phyloP scores from a whole-genome alignment of 371 early-diverging fungal species.

The Blakeslea trispora region DNA sequence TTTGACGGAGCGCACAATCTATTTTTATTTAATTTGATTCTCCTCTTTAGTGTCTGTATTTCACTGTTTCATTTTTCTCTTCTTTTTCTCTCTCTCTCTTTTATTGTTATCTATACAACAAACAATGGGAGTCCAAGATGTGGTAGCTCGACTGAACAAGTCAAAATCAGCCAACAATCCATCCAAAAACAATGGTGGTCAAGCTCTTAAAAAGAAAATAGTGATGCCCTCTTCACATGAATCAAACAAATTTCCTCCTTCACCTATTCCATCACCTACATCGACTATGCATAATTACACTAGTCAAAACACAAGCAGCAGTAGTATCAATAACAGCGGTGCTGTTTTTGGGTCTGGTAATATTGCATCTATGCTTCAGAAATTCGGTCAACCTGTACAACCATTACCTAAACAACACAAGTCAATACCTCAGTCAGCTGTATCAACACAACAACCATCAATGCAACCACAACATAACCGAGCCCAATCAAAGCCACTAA shows the following conservation, averaged over 20 bases:
- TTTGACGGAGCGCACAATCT: slow-evolving; percentile 15
- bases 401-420: not conserved
- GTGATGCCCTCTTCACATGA: not conserved
- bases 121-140: slow-evolving; percentile 44
- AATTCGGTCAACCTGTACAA: slow-evolving; percentile 22
- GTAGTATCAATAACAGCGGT: not conserved
- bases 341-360: not conserved
- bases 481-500: slow-evolving; percentile 7
- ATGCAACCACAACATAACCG: not conserved
- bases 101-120: not conserved
- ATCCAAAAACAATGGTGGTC: slow-evolving; percentile 1
- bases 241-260: slow-evolving; percentile 8
- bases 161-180: slow-evolving; percentile 19
- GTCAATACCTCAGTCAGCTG: not conserved
- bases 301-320: too few relatives aligned
- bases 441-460: slow-evolving; percentile 1
- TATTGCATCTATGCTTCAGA: slow-evolving; percentile 29
- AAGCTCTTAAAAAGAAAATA: slow-evolving; percentile 12
- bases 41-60: not conserved
- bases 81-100: slow-evolving; percentile 2
- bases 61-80: slow-evolving; percentile 2
- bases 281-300: slow-evolving; percentile 2
- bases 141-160: slow-evolving; percentile 43
- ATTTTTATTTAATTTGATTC: slow-evolving; percentile 1
- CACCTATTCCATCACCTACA: slow-evolving; percentile 18